Conservation (phyloP, 1,139 yeast species). For the Kodamaea suecica region DNA sequence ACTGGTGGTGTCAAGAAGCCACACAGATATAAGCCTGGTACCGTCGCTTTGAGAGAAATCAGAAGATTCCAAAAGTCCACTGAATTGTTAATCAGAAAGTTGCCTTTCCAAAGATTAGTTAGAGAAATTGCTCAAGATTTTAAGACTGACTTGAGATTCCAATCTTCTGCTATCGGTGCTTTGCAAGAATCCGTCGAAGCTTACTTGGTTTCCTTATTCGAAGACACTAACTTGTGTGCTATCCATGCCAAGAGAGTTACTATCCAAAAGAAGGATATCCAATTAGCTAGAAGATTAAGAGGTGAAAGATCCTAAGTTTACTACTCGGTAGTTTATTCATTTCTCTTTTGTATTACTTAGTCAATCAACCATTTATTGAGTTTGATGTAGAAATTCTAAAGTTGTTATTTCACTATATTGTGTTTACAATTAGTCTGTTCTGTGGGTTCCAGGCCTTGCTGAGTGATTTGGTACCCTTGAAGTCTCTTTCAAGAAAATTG, state of each 20-base stretch:
- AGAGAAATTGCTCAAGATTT: constrained; percentile 98
- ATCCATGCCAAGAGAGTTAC: constrained; percentile 99
- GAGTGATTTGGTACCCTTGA: too few species aligned
- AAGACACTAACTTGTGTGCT: constrained; percentile 98
- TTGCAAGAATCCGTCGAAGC: constrained; percentile 99
- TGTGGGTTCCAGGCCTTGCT: too few species aligned
- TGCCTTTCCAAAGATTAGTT: constrained; percentile 98
- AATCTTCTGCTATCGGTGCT: constrained; percentile 98
- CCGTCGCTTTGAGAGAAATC: constrained; percentile 98
- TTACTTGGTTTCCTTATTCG: constrained; percentile 82
- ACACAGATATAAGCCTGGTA: constrained; percentile 99
- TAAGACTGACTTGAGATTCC: constrained; percentile 98
- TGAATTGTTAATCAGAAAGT: constrained; percentile 93
- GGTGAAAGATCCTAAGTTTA: constrained; percentile 66
- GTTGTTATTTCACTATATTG: too few species aligned
- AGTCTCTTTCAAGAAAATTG: too few species aligned
- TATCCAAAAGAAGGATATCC: constrained; percentile 98
- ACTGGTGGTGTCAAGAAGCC: constrained; percentile 99
- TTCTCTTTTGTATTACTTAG: constrained; percentile 13
- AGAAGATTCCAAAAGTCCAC: constrained; percentile 99
- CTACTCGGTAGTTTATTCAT: constrained; percentile 4
- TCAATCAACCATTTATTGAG: constrained; percentile 3
- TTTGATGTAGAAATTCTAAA: background rate
- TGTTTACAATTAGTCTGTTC: too few species aligned
- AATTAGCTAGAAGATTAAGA: constrained; percentile 98